Conservation (phyloP, 1,139 yeast genomes). For the Suhomyces atakaporum region DNA sequence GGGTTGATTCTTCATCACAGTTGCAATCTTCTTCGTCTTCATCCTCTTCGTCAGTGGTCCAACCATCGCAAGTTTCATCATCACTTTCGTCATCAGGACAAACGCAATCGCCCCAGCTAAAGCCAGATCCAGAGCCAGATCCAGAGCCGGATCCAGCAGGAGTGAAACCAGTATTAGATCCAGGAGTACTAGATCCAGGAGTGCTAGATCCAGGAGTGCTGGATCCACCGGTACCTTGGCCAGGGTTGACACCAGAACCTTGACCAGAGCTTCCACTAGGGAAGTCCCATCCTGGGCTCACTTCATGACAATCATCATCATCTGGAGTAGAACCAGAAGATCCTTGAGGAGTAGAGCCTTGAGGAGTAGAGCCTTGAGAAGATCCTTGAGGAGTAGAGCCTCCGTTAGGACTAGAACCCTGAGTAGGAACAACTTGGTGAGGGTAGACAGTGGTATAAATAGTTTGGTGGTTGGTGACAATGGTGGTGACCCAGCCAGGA, state of each 20-base stretch:
- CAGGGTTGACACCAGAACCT: too few species aligned
- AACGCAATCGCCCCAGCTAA: constrained; percentile 45
- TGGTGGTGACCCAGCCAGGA: constrained; percentile 9
- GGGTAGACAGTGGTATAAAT: constrained; percentile 9
- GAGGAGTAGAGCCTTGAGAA: constrained; percentile 2
- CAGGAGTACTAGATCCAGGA: not conserved
- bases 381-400: constrained; percentile 6
- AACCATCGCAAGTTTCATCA: constrained; percentile 22
- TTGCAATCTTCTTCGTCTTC: constrained; percentile 9
- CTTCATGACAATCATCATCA: constrained; percentile 20
- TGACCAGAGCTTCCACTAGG: too few species aligned
- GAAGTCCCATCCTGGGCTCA: constrained; percentile 3
- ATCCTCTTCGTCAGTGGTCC: constrained; percentile 48
- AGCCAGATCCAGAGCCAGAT: constrained; percentile 33
- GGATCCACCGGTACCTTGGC: constrained; percentile 5
- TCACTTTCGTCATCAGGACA: constrained; percentile 29
- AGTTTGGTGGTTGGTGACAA: constrained; percentile 8
- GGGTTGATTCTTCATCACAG: constrained; percentile 7
- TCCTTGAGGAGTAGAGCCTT: constrained; percentile 6
- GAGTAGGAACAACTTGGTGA: constrained; percentile 2
- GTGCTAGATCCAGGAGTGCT: constrained; percentile 3
- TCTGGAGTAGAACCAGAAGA: constrained; percentile 45
- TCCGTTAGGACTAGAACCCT: constrained; percentile 5
- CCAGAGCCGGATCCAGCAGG: constrained; percentile 9
- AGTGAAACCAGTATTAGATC: constrained; percentile 4